A percentile compares a stretch with the other conserved stretches of the same genome.
phyloP scores from a whole-genome alignment of 1,284 basidiomycete genomes.

The Agaricales sp. region DNA sequence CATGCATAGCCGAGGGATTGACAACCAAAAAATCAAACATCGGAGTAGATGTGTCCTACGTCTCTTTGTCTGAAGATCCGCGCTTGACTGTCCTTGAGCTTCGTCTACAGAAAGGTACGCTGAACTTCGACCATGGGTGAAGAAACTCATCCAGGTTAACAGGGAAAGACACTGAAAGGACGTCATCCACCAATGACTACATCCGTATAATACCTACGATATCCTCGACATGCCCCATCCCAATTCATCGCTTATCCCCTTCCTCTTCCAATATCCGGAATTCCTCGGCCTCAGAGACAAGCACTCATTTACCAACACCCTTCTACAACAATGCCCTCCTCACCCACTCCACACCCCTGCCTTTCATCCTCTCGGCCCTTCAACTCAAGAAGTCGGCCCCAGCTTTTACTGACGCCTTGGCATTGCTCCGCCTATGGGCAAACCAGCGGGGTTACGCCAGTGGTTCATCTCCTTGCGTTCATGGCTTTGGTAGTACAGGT shows the following conservation, averaged over 20 bases:
- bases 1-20: conserved; percentile 66
- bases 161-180: no score
- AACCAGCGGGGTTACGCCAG: conserved; percentile 75
- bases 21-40: conserved; percentile 31
- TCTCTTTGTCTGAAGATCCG: conserved; percentile 52
- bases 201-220: conserved; percentile 71
- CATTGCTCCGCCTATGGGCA: conserved; percentile 85
- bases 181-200: conserved; percentile 37
- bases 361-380: conserved; percentile 65
- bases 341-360: conserved; percentile 51
- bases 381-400: conserved; percentile 50
- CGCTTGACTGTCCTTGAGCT: conserved; percentile 63
- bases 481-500: conserved; percentile 59
- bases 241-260: conserved; percentile 63
- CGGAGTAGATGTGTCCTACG: conserved; percentile 46
- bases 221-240: conserved; percentile 47
- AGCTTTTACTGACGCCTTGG: conserved; percentile 67
- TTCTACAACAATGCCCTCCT: conserved; percentile 77
- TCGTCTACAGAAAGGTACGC: conserved; percentile 41
- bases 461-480: conserved; percentile 43
- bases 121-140: no score
- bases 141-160: no score
- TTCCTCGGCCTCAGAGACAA: conserved; percentile 10
- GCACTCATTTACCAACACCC: conserved; percentile 41
- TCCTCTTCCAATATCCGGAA: conserved; percentile 60